A percentile compares a stretch with the other conserved stretches of the same genome.
These are phyloP conservation scores for Phytophthora pseudosyringae DNA, from an alignment of 352 stramenopile genomes.

Conservation along the genomic window DNA sequence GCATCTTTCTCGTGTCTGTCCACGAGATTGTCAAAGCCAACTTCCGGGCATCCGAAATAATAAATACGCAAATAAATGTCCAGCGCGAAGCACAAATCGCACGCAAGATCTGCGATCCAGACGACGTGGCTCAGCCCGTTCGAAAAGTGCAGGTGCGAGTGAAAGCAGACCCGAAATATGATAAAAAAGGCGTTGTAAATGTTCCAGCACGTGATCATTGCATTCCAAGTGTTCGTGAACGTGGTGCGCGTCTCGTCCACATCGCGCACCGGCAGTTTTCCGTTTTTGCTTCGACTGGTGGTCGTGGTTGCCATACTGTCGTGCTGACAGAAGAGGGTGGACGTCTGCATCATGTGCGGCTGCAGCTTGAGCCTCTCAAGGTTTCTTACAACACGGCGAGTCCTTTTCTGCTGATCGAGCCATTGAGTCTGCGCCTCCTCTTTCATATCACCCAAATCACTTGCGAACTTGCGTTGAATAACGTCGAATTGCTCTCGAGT, in stretches of 20 bases:
- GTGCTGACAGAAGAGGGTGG: slow-evolving; percentile 61
- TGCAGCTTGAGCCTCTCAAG: slow-evolving; percentile 62
- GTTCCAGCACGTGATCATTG: slow-evolving; percentile 59
- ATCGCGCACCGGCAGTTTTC: slow-evolving; percentile 2
- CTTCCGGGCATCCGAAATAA: slow-evolving; percentile 62
- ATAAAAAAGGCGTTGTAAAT: slow-evolving; percentile 73
- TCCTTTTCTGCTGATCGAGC: slow-evolving; percentile 41
- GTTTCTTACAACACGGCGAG: slow-evolving; percentile 50
- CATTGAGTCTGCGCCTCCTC: slow-evolving; percentile 51
- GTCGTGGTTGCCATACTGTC: slow-evolving; percentile 22
- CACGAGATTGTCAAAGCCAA: slow-evolving; percentile 53
- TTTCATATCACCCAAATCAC: slow-evolving; percentile 62
- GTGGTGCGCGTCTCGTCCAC: slow-evolving; percentile 27
- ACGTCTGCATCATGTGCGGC: slow-evolving; percentile 52
- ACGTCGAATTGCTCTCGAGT: slow-evolving; percentile 75
- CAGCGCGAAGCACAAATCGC: slow-evolving; percentile 54
- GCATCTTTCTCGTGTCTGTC: slow-evolving; percentile 39
- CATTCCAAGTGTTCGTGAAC: slow-evolving; percentile 52
- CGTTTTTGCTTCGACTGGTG: background rate
- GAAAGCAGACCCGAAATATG: slow-evolving; percentile 76
- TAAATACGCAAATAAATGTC: slow-evolving; percentile 79
- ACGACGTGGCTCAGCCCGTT: slow-evolving; percentile 24
- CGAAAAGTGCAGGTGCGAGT: slow-evolving; percentile 52
- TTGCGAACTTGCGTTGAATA: slow-evolving; percentile 64
- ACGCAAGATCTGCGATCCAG: slow-evolving; percentile 52